Evolutionary conservation across 73 alveolate genomes (phyloP).

Genomic region (Paramecium sonneborni): DNA sequence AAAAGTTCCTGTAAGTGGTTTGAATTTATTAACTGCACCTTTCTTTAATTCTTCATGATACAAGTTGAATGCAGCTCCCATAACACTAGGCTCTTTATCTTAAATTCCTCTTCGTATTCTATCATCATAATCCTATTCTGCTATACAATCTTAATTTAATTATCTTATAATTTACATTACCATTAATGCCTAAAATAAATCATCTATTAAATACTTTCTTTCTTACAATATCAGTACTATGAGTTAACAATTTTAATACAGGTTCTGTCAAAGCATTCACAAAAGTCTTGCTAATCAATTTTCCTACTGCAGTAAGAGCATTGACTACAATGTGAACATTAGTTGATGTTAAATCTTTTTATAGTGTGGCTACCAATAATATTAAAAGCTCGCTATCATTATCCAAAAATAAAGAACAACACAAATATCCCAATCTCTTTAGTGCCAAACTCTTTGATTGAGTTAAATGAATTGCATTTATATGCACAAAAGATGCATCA

Average conservation of each 20-base stretch:
- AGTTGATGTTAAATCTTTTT: slow-evolving; percentile 92
- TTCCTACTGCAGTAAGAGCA: slow-evolving; percentile 88
- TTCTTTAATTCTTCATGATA: slow-evolving; percentile 78
- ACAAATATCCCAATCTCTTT: slow-evolving; percentile 96
- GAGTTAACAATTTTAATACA: slow-evolving; percentile 86
- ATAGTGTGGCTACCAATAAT: slow-evolving; percentile 93
- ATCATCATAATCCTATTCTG: slow-evolving; percentile 78
- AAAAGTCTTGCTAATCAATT: slow-evolving; percentile 87
- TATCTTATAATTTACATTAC: slow-evolving; percentile 85
- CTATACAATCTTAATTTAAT: slow-evolving; percentile 76
- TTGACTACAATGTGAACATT: slow-evolving; percentile 91
- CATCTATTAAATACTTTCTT: slow-evolving; percentile 75
- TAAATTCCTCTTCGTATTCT: slow-evolving; percentile 95
- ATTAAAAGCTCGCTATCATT: slow-evolving; percentile 88
- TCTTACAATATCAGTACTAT: slow-evolving; percentile 92
- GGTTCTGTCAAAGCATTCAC: slow-evolving; percentile 89
- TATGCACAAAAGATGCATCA: slow-evolving; percentile 99
- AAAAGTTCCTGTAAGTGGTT: slow-evolving; percentile 88
- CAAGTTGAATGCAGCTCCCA: slow-evolving; percentile 94
- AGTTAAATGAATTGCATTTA: slow-evolving; percentile 98
- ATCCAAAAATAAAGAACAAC: slow-evolving; percentile 91
- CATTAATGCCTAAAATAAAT: slow-evolving; percentile 89
- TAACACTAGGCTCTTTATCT: slow-evolving; percentile 97
- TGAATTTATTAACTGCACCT: slow-evolving; percentile 82
- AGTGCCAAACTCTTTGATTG: slow-evolving; percentile 94